phyloP scores from a whole-genome alignment of 768 basidiomycete species.

The Sarcomyxa edulis region DNA sequence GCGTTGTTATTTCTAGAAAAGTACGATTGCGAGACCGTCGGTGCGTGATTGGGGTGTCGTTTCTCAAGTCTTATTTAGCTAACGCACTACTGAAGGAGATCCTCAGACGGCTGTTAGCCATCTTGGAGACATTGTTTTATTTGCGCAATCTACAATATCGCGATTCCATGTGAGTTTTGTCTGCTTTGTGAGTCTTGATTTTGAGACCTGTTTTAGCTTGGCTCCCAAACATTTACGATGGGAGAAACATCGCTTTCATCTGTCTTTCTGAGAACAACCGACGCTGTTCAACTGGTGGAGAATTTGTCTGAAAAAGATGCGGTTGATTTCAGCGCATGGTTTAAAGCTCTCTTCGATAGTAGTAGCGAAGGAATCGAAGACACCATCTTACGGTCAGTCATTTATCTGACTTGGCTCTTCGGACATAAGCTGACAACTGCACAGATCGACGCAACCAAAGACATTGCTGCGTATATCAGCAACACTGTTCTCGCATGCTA shows the following conservation, averaged over 20 bases:
- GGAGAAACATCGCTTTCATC: constrained; percentile 42
- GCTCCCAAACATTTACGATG: constrained; percentile 38
- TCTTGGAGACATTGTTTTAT: constrained; percentile 74
- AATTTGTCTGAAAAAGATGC: constrained; percentile 38
- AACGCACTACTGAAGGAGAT: constrained; percentile 51
- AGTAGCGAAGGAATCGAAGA: constrained; percentile 82
- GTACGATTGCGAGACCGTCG: constrained; percentile 78
- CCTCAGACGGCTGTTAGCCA: constrained; percentile 79
- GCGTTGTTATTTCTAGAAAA: constrained; percentile 59
- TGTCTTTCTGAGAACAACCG: constrained; percentile 45
- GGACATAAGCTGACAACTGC: neutral
- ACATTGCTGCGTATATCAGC: constrained; percentile 63
- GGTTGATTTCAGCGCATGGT: constrained; percentile 52
- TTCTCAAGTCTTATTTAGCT: neutral
- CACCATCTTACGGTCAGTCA: constrained; percentile 53
- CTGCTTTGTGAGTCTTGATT: neutral
- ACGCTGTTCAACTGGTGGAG: constrained; percentile 33
- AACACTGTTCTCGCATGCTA: constrained; percentile 61
- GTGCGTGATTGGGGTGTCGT: constrained; percentile 30
- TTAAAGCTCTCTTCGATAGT: constrained; percentile 73
- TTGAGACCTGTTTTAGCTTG: constrained; percentile 36
- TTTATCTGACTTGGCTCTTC: neutral
- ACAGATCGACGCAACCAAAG: constrained; percentile 67
- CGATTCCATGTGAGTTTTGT: constrained; percentile 51
- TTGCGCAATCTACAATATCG: constrained; percentile 59